Evolutionary conservation across 2,329 filamentous ascomycete genomes (phyloP), one percentile per base, ranked within the genome.

Genomic region (Myriosclerotinia duriaeana): DNA sequence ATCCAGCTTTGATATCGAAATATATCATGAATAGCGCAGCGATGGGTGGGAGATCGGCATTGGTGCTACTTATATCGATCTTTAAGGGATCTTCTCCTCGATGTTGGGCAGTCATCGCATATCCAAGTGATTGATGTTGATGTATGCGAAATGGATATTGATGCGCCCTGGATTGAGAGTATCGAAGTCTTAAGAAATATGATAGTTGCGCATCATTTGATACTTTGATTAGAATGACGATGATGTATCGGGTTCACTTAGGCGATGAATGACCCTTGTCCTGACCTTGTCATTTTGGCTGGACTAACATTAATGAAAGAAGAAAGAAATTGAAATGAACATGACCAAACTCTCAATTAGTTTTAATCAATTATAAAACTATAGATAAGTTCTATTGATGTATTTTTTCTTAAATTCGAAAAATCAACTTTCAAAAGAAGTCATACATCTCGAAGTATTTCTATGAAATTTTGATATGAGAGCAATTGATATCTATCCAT

Each of bases 1-100:
- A 96, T 81, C 93, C 93, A 74, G 92, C 89, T 78, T 93, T 95
- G 80, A 94, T 90, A 79, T 97, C 93, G 80, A 97, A 97, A 76
- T 91, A 87, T 78, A 96, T 94, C 69, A 96, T 84, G 78, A 96
- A 97, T 46, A 96, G 84, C 42, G 92, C 92, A 50, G 89, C 89
- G 74, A 94, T 86, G 64, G 84, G 83, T 59, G 85, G 85, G 12
- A 84, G 78, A 70, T 85, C 84, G 69, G 79, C 75, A 30, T 78
- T 76, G 15, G 66, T 36, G 22, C 63, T 70, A 22, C 73, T 65
- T n/a, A 76, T 68, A 58, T 76, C 71, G 65, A 76, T 65, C 59
- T 71, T 76, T 53, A 76, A 66, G 36, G 74, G 74, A 71, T 62
- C 69, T 70, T 75, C 75, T 69, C 73, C 75, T 75, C 74, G 67